Evolutionary conservation across 2,329 filamentous ascomycete genomes (phyloP).

Genomic region (Exophiala xenobiotica): DNA sequence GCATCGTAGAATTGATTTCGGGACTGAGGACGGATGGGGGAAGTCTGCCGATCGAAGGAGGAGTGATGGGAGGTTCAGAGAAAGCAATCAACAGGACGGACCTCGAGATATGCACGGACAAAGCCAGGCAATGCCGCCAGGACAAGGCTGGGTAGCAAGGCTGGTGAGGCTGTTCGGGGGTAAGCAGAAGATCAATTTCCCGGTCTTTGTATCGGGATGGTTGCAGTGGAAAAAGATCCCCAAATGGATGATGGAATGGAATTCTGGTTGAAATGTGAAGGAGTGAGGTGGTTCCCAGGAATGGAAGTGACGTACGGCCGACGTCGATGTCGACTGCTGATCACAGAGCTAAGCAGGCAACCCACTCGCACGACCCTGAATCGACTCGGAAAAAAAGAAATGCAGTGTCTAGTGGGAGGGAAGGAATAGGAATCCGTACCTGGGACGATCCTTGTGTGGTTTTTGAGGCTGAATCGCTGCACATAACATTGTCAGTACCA

Average conservation of each 20-base stretch:
- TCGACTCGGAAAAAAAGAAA: neutral
- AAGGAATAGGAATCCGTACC: neutral
- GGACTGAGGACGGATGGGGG: too few relatives aligned
- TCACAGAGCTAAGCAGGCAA: slow-evolving; percentile 1
- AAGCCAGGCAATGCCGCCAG: neutral
- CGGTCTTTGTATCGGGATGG: neutral
- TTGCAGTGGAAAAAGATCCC: slow-evolving; percentile 3
- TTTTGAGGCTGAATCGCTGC: slow-evolving; percentile 16
- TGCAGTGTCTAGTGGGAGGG: neutral
- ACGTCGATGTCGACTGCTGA: slow-evolving; percentile 11
- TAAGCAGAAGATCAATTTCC: slow-evolving; percentile 7
- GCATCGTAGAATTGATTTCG: too few relatives aligned
- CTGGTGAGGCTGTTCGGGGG: neutral
- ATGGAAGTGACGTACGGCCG: slow-evolving; percentile 23
- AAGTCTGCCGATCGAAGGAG: too few relatives aligned
- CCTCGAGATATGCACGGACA: neutral
- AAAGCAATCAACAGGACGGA: slow-evolving; percentile 1
- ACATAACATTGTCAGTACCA: slow-evolving; percentile 19
- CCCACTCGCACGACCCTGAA: slow-evolving; percentile 1
- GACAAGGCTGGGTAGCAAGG: neutral
- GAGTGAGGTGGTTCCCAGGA: neutral
- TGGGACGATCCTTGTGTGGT: neutral
- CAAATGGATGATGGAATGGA: slow-evolving; percentile 1
- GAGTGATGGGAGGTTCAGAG: too few relatives aligned
- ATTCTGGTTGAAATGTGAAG: slow-evolving; percentile 4